phyloP scores from a whole-genome alignment of 2,329 filamentous ascomycete species.

The Pseudomassariella vexata region DNA sequence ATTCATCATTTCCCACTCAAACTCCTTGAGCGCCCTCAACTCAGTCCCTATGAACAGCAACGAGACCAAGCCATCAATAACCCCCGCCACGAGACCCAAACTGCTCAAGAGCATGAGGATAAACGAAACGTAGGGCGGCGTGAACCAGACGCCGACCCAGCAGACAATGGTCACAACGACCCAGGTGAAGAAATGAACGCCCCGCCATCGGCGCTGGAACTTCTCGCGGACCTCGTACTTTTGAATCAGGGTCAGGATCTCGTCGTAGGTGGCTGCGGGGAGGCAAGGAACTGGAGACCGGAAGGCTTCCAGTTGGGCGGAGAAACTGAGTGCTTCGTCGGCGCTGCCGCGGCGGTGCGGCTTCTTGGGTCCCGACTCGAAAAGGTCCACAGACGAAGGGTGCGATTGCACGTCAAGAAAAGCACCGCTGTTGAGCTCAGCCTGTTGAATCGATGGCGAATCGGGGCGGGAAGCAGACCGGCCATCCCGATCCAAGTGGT shows the following conservation, averaged over 20 bases:
- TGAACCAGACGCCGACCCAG: slow-evolving; percentile 82
- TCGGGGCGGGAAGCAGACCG: not conserved
- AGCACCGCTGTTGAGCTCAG: slow-evolving; percentile 26
- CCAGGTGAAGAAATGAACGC: slow-evolving; percentile 67
- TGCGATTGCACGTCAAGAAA: slow-evolving; percentile 36
- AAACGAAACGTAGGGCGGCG: slow-evolving; percentile 70
- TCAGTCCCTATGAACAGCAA: slow-evolving; percentile 83
- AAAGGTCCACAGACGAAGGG: slow-evolving; percentile 23
- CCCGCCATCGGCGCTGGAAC: slow-evolving; percentile 64
- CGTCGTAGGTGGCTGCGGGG: slow-evolving; percentile 54
- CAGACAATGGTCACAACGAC: slow-evolving; percentile 66
- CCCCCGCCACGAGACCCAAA: slow-evolving; percentile 68
- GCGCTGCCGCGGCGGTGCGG: slow-evolving; percentile 10
- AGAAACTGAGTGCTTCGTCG: slow-evolving; percentile 24
- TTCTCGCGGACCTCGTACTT: slow-evolving; percentile 67
- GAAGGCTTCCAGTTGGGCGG: slow-evolving; percentile 18
- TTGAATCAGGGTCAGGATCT: slow-evolving; percentile 66
- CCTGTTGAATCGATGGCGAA: slow-evolving; percentile 5
- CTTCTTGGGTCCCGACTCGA: too few species aligned
- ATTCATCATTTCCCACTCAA: slow-evolving; percentile 85
- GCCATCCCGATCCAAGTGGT: slow-evolving; percentile 1
- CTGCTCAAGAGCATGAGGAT: slow-evolving; percentile 74
- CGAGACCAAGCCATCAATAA: slow-evolving; percentile 80
- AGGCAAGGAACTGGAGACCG: slow-evolving; percentile 25
- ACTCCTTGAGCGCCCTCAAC: slow-evolving; percentile 77